Evolutionary conservation across 345 rosid genomes (phyloP), one percentile per base, ranked within the genome.

Genomic region (Linum trigynum): DNA sequence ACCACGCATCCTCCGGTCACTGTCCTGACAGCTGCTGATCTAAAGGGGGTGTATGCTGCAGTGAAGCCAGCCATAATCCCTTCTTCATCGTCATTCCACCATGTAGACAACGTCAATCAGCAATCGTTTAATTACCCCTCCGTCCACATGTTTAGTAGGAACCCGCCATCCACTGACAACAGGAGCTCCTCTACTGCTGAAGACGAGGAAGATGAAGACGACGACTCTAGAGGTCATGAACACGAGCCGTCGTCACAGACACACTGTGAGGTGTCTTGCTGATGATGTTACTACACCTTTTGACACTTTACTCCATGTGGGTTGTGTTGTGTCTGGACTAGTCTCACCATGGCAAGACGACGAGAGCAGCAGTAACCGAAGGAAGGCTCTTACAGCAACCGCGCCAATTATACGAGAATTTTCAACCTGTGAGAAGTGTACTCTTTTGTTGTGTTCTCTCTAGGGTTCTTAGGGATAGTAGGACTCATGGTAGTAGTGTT

Each of bases 201-300:
- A 3, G 53, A 48, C 3, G 53, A 48, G 3, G 53, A 48, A 0
- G 53, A 48, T 2, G 53, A 48, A 12, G 53, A 48, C 11, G 14
- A 77, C 57, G 92, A 81, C n/a, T 85, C 85, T 0, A 79, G 65
- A 55, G 94, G 71, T 67, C 79, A 66, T 53, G 81, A 84, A 74
- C 82, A 10, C 32, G 32, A 23, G 32, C 32, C 32, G 32, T 23
- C 32, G 11, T 48, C 53, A 48, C 14, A 12, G 11, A 12, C 86
- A 10, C 84, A 84, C 71, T 74, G 79, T 3, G 82, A 82, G 65
- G 78, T 77, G 59, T 84, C 91, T 53, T 72, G 70, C 71, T 82
- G 77, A 84, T 76, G 65, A 55, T 10, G n/a, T 62, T 63, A 5
- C 17, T 59, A 39, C 17, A 57, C 40, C 55, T 62, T 64, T 63